Conservation (phyloP, 2,329 filamentous ascomycete species). For the Calonectria pteridis region DNA sequence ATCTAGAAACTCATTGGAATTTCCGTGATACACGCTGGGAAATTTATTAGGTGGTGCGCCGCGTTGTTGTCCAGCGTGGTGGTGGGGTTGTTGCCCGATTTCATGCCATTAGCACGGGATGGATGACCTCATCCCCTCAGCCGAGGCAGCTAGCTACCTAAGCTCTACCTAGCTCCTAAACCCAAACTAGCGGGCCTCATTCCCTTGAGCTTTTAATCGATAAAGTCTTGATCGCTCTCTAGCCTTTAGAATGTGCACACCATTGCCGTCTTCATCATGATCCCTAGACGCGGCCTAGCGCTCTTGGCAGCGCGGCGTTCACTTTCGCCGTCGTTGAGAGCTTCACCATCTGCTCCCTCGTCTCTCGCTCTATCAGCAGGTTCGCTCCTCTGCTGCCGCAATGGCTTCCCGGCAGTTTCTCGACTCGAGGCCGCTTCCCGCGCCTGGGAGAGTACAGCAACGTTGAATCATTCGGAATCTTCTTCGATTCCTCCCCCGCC, state of each 20-base stretch:
- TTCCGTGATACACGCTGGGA: background rate
- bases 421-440: slow-evolving; percentile 24
- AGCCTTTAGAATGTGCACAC: slow-evolving; percentile 25
- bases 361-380: slow-evolving; percentile 23
- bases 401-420: slow-evolving; percentile 14
- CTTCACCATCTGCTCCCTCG: slow-evolving; percentile 16
- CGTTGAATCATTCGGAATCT: slow-evolving; percentile 30
- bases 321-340: slow-evolving; percentile 23
- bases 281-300: slow-evolving; percentile 44
- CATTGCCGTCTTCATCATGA: slow-evolving; percentile 41
- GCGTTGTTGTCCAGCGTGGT: background rate
- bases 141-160: slow-evolving; percentile 23
- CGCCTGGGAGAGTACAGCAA: slow-evolving; percentile 42
- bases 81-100: background rate
- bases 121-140: slow-evolving; percentile 27
- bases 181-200: background rate
- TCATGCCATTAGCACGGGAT: background rate
- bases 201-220: background rate
- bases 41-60: background rate
- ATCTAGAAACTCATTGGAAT: background rate
- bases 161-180: slow-evolving; percentile 26
- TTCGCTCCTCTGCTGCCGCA: slow-evolving; percentile 27
- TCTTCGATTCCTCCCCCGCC: slow-evolving; percentile 22
- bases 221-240: background rate
- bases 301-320: slow-evolving; percentile 41